A percentile compares a stretch with the other conserved stretches of the same genome.
Evolutionary conservation across 768 basidiomycete genomes (phyloP).

Genomic region (Pulveroboletus ravenelii): DNA sequence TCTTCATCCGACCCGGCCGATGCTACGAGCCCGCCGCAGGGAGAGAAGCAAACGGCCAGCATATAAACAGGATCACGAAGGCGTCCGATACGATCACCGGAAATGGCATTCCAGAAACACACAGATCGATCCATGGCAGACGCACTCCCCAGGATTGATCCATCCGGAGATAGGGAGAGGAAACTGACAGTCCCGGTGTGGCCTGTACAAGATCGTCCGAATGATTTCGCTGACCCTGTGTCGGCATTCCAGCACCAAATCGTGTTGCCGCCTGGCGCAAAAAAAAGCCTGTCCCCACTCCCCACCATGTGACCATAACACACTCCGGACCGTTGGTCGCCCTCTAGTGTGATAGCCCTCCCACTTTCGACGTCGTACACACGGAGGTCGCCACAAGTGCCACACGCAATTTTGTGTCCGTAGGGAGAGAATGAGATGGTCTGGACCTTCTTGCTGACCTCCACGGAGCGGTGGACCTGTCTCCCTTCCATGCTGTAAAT

Average conservation of each 20-base stretch:
- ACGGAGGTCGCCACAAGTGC: neutral
- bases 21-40: neutral
- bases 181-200: too few species aligned
- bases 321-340: neutral
- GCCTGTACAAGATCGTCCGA: too few species aligned
- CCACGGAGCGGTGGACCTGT: neutral
- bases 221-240: too few species aligned
- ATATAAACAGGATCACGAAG: neutral
- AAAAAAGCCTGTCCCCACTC: too few species aligned
- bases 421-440: constrained; percentile 1
- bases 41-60: neutral
- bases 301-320: constrained; percentile 7
- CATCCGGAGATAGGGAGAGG: neutral
- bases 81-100: neutral
- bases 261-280: too few species aligned
- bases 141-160: constrained; percentile 4
- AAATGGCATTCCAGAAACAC: constrained; percentile 6
- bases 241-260: too few species aligned
- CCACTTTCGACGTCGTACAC: neutral
- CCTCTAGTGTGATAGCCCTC: too few species aligned
- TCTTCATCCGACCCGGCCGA: neutral
- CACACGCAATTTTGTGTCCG: neutral
- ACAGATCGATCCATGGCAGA: neutral
- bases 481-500: neutral
- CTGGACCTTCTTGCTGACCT: neutral